Conservation (phyloP, 2,329 filamentous ascomycete genomes). For the Dendryphion nanum region DNA sequence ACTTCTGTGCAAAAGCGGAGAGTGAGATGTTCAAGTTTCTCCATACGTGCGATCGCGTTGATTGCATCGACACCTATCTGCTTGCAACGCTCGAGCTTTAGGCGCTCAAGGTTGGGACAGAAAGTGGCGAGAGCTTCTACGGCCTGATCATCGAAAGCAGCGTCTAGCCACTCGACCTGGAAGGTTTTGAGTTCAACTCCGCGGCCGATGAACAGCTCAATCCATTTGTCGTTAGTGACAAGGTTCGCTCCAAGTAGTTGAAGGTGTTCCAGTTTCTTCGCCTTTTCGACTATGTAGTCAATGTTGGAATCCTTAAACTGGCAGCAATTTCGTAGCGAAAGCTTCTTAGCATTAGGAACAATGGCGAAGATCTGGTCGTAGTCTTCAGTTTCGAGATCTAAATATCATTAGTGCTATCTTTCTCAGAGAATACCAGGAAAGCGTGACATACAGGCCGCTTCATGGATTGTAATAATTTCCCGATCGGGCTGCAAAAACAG, state of each 20-base stretch:
- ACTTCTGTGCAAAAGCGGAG: slow-evolving; percentile 64
- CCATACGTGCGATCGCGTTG: slow-evolving; percentile 60
- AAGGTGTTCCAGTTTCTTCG: slow-evolving; percentile 67
- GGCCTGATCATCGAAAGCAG: slow-evolving; percentile 71
- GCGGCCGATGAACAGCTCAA: slow-evolving; percentile 63
- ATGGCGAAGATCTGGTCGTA: slow-evolving; percentile 77
- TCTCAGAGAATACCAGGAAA: background rate
- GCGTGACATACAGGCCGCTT: slow-evolving; percentile 53
- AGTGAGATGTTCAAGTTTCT: slow-evolving; percentile 70
- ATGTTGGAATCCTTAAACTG: slow-evolving; percentile 87
- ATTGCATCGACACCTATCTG: slow-evolving; percentile 67
- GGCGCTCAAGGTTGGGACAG: slow-evolving; percentile 67
- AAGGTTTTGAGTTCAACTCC: slow-evolving; percentile 66
- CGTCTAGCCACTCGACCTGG: slow-evolving; percentile 82
- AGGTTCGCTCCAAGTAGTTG: slow-evolving; percentile 84
- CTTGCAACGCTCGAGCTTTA: slow-evolving; percentile 83
- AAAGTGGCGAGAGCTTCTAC: slow-evolving; percentile 60
- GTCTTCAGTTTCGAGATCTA: slow-evolving; percentile 69
- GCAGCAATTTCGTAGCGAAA: slow-evolving; percentile 81
- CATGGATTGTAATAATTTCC: slow-evolving; percentile 58
- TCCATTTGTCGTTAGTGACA: slow-evolving; percentile 74
- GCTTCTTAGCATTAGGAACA: slow-evolving; percentile 64
- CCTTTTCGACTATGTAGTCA: slow-evolving; percentile 74
- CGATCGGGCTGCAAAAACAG: slow-evolving; percentile 54
- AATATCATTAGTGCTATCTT: slow-evolving; percentile 3